Base-by-base conservation (phyloP, 441 rosid species). In the Biscutella laevigata region DNA sequence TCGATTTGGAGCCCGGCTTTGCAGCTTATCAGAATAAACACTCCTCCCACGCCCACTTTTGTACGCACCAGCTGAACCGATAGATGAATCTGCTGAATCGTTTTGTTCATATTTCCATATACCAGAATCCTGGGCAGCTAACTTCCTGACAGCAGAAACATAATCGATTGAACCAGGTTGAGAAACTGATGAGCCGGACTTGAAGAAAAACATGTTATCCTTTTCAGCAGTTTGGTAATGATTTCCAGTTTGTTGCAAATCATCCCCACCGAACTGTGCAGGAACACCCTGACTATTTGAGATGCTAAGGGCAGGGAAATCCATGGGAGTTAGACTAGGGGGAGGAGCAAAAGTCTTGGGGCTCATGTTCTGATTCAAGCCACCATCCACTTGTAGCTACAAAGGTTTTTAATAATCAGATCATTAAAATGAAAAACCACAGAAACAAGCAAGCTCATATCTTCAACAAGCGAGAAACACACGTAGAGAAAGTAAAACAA, bases 351-450 rank as follows among this genome's bases (percentile, higher is more conserved):
- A 57, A 27, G 80, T 38, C 80, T 86, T 91, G 6, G 84, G 64
- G 80, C 67, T 87, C 14, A 74, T 46, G 62, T 72, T 89, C 61
- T 77, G 95, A 71, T 56, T 71, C 74, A 81, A 65, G 60, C 84
- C 78, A 45, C 86, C 78, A 62, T 89, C 97, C 7, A 77, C 91
- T 79, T 89, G 97, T 54, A 82, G 91, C 97, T 89, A 71, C 72
- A 79, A 66, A 52, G 50, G n/a, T n/a, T n/a, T n/a, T 15, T 24
- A 35, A 59, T 25, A 58, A 29, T 17, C 11, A 26, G 3, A 50
- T 25, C 64, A 50, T 5, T 20, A 20, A 32, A 40, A 57, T 40
- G 63, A 40, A 12, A 54, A 12, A 25, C 29, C n/a, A 28, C 6
- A 24, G 5, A 21, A 36, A 38, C 42, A 56, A 22, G 14, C 2